Evolutionary conservation across 2,329 filamentous ascomycete species (phyloP).

Genomic region (Hymenotorrendiella dingleyae): DNA sequence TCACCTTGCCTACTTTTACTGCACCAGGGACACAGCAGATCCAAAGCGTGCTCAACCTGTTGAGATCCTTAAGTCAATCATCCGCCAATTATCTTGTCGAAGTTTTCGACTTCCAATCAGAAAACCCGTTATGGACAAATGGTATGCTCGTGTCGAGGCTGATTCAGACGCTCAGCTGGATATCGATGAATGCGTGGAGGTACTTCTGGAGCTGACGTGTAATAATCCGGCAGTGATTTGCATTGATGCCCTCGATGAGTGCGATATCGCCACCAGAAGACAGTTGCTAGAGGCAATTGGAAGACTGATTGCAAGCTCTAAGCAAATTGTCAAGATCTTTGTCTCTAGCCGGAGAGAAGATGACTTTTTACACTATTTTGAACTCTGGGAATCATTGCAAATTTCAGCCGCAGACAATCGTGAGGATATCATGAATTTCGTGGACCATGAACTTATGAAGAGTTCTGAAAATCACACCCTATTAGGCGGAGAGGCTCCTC

Average conservation of each 20-base stretch:
- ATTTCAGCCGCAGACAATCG: slow-evolving; percentile 6
- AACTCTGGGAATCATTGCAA: background rate
- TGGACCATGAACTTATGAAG: background rate
- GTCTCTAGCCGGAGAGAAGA: slow-evolving; percentile 7
- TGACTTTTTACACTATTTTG: slow-evolving; percentile 4
- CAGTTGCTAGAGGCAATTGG: slow-evolving; percentile 7
- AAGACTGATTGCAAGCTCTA: slow-evolving; percentile 1
- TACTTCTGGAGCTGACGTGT: slow-evolving; percentile 1
- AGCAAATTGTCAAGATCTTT: slow-evolving; percentile 9
- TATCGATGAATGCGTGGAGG: slow-evolving; percentile 3
- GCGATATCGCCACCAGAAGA: background rate
- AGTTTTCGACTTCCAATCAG: background rate
- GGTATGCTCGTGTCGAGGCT: background rate
- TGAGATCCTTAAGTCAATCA: slow-evolving; percentile 19
- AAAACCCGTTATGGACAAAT: background rate
- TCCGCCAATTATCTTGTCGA: slow-evolving; percentile 18
- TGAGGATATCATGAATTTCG: slow-evolving; percentile 6
- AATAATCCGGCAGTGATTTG: slow-evolving; percentile 6
- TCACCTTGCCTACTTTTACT: slow-evolving; percentile 27
- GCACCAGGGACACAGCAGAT: slow-evolving; percentile 21
- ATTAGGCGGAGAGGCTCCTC: background rate
- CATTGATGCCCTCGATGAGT: slow-evolving; percentile 12
- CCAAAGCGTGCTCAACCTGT: slow-evolving; percentile 18
- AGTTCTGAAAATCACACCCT: background rate
- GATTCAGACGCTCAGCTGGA: background rate